Conservation (phyloP, 331 rosid genomes). For the Malus hybrid region DNA sequence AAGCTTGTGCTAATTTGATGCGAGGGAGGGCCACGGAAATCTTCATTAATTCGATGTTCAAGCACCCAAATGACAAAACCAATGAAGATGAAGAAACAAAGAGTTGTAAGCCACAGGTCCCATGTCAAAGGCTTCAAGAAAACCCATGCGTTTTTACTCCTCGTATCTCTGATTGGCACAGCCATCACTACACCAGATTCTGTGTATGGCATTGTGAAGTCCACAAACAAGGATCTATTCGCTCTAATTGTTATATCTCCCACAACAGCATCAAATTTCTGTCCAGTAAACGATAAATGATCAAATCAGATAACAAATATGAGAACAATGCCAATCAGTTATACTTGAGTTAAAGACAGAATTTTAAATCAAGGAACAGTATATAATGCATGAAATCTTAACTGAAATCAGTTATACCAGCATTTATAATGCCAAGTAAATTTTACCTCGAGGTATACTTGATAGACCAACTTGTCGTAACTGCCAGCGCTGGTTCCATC, state of each 20-base stretch:
- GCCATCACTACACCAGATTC: conserved; percentile 33
- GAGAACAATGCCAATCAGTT: too few relatives aligned
- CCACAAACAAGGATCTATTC: conserved; percentile 16
- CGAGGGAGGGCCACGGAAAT: conserved; percentile 20
- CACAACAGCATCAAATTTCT: conserved; percentile 27
- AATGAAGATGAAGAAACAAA: conserved; percentile 19
- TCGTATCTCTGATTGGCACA: conserved; percentile 11
- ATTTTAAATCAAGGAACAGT: too few relatives aligned
- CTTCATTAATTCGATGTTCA: conserved; percentile 29
- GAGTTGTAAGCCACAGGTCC: conserved; percentile 21
- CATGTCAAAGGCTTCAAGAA: conserved; percentile 40
- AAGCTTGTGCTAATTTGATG: conserved; percentile 28
- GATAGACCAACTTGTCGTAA: conserved; percentile 23
- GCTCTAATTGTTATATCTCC: conserved; percentile 34
- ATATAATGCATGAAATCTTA: neutral
- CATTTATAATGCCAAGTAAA: too few relatives aligned
- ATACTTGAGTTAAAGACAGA: too few relatives aligned
- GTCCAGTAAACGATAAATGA: neutral
- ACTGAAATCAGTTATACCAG: too few relatives aligned
- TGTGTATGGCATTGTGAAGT: conserved; percentile 38
- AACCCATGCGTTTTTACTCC: conserved; percentile 25
- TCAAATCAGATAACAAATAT: too few relatives aligned
- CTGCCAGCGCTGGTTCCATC: conserved; percentile 11
- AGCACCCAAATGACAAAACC: conserved; percentile 3
- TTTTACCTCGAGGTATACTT: conserved; percentile 24